phyloP scores from a whole-genome alignment of 345 rosid genomes.

The Brassica nigra region DNA sequence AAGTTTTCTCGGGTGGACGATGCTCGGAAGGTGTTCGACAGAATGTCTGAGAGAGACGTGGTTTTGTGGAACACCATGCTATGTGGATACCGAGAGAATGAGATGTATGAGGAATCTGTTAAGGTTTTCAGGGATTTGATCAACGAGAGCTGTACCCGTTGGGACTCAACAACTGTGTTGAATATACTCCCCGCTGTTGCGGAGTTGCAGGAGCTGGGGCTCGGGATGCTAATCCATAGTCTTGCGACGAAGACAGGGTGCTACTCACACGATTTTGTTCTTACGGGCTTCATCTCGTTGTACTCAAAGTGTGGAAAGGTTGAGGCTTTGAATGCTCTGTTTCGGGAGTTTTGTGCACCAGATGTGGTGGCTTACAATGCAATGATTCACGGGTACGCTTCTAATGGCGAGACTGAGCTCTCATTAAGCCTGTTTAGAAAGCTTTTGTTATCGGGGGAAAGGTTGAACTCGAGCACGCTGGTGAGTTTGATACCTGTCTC shows the following conservation, averaged over 20 bases:
- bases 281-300: constrained; percentile 64
- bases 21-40: constrained; percentile 63
- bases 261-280: constrained; percentile 52
- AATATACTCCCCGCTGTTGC: constrained; percentile 72
- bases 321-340: constrained; percentile 47
- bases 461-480: constrained; percentile 59
- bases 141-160: constrained; percentile 37
- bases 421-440: constrained; percentile 58
- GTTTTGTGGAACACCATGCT: constrained; percentile 67
- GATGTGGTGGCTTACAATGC: constrained; percentile 80
- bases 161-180: constrained; percentile 58
- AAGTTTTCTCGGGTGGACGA: constrained; percentile 43
- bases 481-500: constrained; percentile 71
- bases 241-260: constrained; percentile 56
- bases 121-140: constrained; percentile 54
- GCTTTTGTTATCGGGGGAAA: constrained; percentile 50
- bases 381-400: constrained; percentile 71
- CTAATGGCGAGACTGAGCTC: constrained; percentile 52
- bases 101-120: constrained; percentile 53
- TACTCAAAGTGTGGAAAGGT: constrained; percentile 66
- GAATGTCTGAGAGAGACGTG: constrained; percentile 63
- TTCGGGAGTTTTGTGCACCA: constrained; percentile 50
- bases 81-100: constrained; percentile 60
- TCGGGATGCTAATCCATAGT: constrained; percentile 67
- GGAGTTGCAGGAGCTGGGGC: constrained; percentile 61